phyloP scores from a whole-genome alignment of 208 protist genomes.

The Trichomonas tenax region DNA sequence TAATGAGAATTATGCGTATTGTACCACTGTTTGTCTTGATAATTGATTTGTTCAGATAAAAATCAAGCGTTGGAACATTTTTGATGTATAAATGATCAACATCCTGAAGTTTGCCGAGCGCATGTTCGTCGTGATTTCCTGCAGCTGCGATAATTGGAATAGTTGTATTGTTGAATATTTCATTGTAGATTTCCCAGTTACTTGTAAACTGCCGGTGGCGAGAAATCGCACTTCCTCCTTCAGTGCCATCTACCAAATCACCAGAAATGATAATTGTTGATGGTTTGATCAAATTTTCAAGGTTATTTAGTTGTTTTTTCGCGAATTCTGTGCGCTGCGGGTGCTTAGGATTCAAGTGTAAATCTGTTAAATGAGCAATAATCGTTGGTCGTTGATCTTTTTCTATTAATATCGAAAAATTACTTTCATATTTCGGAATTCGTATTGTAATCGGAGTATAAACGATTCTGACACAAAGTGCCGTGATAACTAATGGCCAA shows the following conservation, averaged over 20 bases:
- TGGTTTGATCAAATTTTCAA: neutral
- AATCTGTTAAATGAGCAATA: neutral
- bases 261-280: neutral
- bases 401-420: neutral
- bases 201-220: neutral
- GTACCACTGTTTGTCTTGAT: neutral
- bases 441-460: neutral
- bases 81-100: neutral
- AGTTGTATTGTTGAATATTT: neutral
- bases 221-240: neutral
- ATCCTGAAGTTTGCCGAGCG: neutral
- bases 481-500: neutral
- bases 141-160: neutral
- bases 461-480: neutral
- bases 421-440: neutral
- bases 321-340: neutral
- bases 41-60: neutral
- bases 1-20: neutral
- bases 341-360: neutral
- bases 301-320: neutral
- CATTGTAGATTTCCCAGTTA: neutral
- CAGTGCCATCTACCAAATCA: neutral
- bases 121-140: neutral
- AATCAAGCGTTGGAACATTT: neutral
- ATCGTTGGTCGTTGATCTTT: neutral